These are phyloP conservation scores for Thraustochytrium sp. DNA, from an alignment of 352 stramenopile genomes.

Conservation along the genomic window DNA sequence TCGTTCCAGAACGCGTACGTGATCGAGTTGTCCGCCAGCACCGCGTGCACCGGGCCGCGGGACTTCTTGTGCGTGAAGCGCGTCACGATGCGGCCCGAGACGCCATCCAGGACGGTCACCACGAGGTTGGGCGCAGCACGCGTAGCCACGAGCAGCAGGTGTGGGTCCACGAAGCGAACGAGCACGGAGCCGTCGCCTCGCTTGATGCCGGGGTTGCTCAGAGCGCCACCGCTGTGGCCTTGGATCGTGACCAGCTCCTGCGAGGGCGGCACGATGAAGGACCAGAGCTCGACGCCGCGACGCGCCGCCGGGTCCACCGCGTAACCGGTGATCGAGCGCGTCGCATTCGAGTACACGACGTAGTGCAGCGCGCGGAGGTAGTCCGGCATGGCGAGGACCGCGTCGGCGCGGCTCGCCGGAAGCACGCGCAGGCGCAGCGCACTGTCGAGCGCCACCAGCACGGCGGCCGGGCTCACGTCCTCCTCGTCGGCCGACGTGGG, in stretches of 20 bases:
- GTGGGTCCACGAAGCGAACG: constrained; percentile 95
- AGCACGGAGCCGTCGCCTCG: constrained; percentile 88
- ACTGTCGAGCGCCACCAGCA: neutral
- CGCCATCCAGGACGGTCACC: constrained; percentile 85
- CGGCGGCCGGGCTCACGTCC: neutral
- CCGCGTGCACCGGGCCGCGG: constrained; percentile 54
- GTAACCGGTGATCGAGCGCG: neutral
- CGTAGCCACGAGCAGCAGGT: constrained; percentile 74
- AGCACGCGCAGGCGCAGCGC: neutral
- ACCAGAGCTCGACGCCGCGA: neutral
- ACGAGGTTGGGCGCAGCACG: constrained; percentile 36
- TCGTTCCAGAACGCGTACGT: constrained; percentile 93
- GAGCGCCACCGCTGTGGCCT: neutral
- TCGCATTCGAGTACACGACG: neutral
- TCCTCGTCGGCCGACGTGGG: neutral
- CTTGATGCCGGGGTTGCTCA: constrained; percentile 33
- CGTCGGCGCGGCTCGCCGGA: neutral
- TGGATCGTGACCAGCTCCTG: neutral
- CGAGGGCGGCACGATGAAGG: neutral
- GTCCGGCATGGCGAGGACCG: neutral
- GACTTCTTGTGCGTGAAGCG: constrained; percentile 66
- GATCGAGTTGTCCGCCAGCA: constrained; percentile 88
- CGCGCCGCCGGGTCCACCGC: neutral
- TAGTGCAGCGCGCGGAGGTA: neutral
- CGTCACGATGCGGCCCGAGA: constrained; percentile 85